phyloP scores from a whole-genome alignment of 2,329 filamentous ascomycete genomes.

The Lecanicillium sp. region DNA sequence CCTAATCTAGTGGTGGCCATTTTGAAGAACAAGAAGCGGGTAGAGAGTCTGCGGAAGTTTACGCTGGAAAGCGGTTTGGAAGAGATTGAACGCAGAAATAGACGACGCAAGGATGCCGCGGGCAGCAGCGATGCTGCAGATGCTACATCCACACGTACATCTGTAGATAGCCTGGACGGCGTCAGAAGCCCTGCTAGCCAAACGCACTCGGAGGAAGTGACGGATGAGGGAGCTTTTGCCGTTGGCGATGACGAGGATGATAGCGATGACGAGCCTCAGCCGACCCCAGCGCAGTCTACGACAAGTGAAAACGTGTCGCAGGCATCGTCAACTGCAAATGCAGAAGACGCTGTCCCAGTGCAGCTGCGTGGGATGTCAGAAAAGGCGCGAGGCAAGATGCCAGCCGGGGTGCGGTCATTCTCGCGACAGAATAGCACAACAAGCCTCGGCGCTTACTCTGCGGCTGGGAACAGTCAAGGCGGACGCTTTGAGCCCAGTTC shows the following conservation, averaged over 20 bases:
- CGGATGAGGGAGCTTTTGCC: constrained; percentile 71
- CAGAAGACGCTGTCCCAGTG: constrained; percentile 72
- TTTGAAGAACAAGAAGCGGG: constrained; percentile 70
- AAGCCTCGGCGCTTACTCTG: constrained; percentile 62
- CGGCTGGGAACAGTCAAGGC: constrained; percentile 45
- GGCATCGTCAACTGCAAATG: constrained; percentile 58
- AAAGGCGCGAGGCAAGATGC: constrained; percentile 94
- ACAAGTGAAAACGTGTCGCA: constrained; percentile 56
- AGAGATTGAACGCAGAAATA: constrained; percentile 76
- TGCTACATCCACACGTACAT: constrained; percentile 46
- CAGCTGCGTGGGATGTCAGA: constrained; percentile 92
- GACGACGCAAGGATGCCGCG: constrained; percentile 57
- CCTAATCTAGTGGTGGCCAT: constrained; percentile 73
- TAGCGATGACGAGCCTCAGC: constrained; percentile 38
- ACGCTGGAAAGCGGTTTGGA: constrained; percentile 88
- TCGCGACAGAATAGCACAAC: constrained; percentile 86
- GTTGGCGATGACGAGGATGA: constrained; percentile 60
- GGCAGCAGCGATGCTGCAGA: constrained; percentile 44
- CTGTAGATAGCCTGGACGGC: constrained; percentile 60
- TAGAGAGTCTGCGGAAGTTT: constrained; percentile 78
- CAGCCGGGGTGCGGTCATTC: constrained; percentile 71
- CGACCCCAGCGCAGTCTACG: constrained; percentile 55
- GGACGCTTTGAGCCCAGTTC: constrained; percentile 70
- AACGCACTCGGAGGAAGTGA: constrained; percentile 21
- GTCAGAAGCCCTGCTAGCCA: constrained; percentile 32